Evolutionary conservation across 352 stramenopile species (phyloP).

Genomic region (Globisporangium mamillatum): DNA sequence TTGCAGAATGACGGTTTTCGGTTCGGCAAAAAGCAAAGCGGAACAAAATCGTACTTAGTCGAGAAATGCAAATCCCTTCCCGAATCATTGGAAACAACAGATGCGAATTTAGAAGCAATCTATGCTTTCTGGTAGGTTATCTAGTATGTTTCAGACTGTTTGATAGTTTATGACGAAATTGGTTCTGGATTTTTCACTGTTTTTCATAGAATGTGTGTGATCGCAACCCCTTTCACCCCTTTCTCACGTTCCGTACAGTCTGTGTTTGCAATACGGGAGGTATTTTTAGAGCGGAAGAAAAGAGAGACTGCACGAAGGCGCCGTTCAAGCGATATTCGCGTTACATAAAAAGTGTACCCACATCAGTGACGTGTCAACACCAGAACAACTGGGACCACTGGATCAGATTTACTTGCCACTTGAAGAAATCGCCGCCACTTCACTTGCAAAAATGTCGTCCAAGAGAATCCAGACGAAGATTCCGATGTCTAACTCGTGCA

Average conservation of each 20-base stretch:
- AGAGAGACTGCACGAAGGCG: slow-evolving; percentile 14
- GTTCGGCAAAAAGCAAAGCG: background rate
- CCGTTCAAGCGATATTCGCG: background rate
- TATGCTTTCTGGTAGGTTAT: background rate
- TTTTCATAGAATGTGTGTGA: background rate
- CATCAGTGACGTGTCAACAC: background rate
- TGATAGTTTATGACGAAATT: background rate
- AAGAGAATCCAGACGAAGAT: background rate
- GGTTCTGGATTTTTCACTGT: background rate
- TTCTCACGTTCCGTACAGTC: background rate
- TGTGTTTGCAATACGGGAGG: background rate
- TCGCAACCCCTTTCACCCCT: background rate
- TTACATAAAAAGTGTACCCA: slow-evolving; percentile 7
- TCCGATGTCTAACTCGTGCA: background rate
- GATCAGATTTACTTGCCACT: background rate
- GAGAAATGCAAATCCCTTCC: background rate
- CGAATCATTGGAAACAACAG: background rate
- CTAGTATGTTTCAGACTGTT: background rate
- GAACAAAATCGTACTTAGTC: background rate
- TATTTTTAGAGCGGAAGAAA: background rate
- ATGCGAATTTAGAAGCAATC: background rate
- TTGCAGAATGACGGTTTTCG: slow-evolving; percentile 5
- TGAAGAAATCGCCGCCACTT: background rate
- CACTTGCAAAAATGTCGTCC: background rate
- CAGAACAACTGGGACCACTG: background rate